Base-by-base conservation (phyloP, 164 flowering plant genomes). In the Vitis labrusca region DNA sequence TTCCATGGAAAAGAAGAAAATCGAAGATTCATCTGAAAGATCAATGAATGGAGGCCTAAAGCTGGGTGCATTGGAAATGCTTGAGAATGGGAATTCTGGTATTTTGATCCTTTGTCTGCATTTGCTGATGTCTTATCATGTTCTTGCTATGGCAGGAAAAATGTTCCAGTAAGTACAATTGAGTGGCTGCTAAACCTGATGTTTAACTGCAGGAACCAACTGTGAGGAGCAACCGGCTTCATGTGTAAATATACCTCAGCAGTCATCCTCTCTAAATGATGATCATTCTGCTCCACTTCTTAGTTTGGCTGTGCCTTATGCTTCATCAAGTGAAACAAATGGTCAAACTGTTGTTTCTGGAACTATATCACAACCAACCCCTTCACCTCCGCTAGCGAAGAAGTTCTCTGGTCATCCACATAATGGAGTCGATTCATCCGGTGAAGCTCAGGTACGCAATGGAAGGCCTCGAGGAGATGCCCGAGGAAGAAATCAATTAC, bases 381-480 rank as follows among this genome's bases (percentile, higher is more conserved):
- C 81, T 72, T 64, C 82, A 63, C 72, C 84, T 71, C 66, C 75
- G 15, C 60, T 74, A 58, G 70, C 78, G 14, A 85, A 82, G 67
- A 85, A 81, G 52, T 77, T 73, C 59, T 71, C 66, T 74, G 65
- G 76, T 74, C 77, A 62, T 67, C 9, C 69, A 47, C 79, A 73
- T 2, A 85, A 74, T 80, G 88, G 81, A 65, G 68, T 67, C 66
- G 90, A 85, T 54, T 68, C 85, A 59, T 81, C 89, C 65, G 74
- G 69, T 71, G 95, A 88, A 66, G 63, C 70, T 75, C 89, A 80
- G 55, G 49, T 69, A n/a, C 88, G 83, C 54, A 78, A 76, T 80
- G 92, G 83, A 73, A 84, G 85, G 76, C 77, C 85, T 61, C 81
- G 84, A 58, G 88, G 77, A 60, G 96, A 94, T 73, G 84, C 78